Percentiles rank a stretch among this genome's conserved stretches.
These are phyloP conservation scores for Termitomyces sp. DNA, from an alignment of 768 basidiomycete genomes.

Conservation along the genomic window DNA sequence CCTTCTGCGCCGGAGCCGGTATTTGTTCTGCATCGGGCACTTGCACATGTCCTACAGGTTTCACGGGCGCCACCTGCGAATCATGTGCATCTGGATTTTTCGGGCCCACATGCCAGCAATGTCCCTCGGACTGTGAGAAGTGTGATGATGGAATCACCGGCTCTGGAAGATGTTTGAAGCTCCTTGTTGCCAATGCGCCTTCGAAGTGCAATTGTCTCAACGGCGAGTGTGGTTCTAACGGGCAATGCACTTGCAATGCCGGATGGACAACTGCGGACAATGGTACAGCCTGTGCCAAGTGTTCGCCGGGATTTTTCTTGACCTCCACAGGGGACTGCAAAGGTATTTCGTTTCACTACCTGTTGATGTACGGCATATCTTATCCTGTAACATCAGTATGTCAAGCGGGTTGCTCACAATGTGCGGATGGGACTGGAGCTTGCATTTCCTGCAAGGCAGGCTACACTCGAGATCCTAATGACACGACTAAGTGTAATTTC, in stretches of 20 bases:
- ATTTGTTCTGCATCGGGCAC: slow-evolving; percentile 65
- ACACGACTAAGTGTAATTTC: slow-evolving; percentile 61
- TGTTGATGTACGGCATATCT: neutral
- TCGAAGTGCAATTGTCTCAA: slow-evolving; percentile 79
- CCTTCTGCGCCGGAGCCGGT: slow-evolving; percentile 68
- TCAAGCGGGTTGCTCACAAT: slow-evolving; percentile 63
- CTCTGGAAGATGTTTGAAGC: slow-evolving; percentile 61
- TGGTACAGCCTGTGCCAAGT: slow-evolving; percentile 74
- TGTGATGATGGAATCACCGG: slow-evolving; percentile 83
- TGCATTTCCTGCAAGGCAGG: slow-evolving; percentile 71
- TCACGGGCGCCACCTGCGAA: slow-evolving; percentile 77
- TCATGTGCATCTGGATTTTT: slow-evolving; percentile 71
- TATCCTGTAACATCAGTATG: slow-evolving; percentile 44
- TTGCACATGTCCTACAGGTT: slow-evolving; percentile 70
- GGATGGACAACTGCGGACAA: slow-evolving; percentile 71
- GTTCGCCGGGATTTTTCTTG: slow-evolving; percentile 72
- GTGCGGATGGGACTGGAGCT: slow-evolving; percentile 59
- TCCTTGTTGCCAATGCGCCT: slow-evolving; percentile 44
- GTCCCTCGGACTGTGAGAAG: slow-evolving; percentile 58
- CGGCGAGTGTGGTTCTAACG: slow-evolving; percentile 63
- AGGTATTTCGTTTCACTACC: slow-evolving; percentile 33
- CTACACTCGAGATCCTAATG: slow-evolving; percentile 61
- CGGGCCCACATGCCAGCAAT: slow-evolving; percentile 64
- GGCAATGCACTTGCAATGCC: slow-evolving; percentile 69
- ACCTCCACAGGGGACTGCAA: slow-evolving; percentile 66